Base-by-base conservation (phyloP, 306 rosid genomes). In the Abrus pulchellus region DNA sequence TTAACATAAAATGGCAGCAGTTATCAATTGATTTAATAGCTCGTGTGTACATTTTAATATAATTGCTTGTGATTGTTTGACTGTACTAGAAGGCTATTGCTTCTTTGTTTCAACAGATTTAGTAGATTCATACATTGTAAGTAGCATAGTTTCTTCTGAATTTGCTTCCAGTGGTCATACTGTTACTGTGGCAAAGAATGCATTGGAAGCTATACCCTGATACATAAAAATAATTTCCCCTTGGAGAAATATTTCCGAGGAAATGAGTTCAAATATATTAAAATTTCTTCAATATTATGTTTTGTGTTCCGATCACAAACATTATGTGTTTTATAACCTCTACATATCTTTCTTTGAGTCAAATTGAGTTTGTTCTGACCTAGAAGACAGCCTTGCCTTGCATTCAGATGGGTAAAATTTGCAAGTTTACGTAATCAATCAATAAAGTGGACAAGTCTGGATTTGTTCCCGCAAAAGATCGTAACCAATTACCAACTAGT, bases 241-340 rank as follows among this genome's bases (percentile, higher is more conserved):
- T 27, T 47, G 63, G n/a, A 67, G 8, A 53, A 68, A 43, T 56
- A 40, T 7, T 72, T n/a, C 6, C 14, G 32, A 32, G 67, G 67
- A 50, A 4, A 53, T 20, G 67, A 32, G 74, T 32, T 62, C 9
- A 52, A 63, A 13, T 72, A 53, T 60, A 12, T 10, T 50, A 14
- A 30, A 9, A 5, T 63, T 62, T 62, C 55, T 50, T 61, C 38
- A 5, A 11, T 28, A 20, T 20, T 20, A 20, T 2, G 8, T 64
- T 44, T 8, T 57, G 43, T 29, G 45, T 36, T 49, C 72, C 34
- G 55, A 45, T 20, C 28, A 6, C 32, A 3, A 10, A 6, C 3
- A 1, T 49, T 80, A 36, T 48, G 66, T 52, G n/a, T 53, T 80
- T 72, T 72, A 14, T 41, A 41, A 11, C 47, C 55, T 80, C 59